Conservation (phyloP, 257 asterid species). For the Avicennia marina region DNA sequence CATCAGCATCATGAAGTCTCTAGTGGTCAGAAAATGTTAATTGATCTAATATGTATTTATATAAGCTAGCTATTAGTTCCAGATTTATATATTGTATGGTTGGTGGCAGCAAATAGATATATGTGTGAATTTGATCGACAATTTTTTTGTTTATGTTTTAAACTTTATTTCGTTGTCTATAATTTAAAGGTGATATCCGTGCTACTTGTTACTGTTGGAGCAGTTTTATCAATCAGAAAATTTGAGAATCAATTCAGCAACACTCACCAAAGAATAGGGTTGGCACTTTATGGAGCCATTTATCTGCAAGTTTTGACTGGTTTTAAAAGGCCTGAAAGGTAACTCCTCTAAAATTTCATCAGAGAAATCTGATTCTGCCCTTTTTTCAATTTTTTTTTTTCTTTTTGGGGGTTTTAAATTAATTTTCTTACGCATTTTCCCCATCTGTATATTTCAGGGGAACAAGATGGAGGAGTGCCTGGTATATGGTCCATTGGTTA, state of each 20-base stretch:
- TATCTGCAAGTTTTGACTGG: constrained; percentile 60
- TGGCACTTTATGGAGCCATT: constrained; percentile 68
- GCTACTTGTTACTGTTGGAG: constrained; percentile 63
- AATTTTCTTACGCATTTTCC: background rate
- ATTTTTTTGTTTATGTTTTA: background rate
- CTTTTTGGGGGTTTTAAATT: background rate
- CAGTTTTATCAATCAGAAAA: constrained; percentile 58
- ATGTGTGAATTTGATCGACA: too few species aligned
- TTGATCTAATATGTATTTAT: too few species aligned
- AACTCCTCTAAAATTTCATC: background rate
- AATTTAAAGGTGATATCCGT: constrained; percentile 47
- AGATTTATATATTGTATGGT: too few species aligned
- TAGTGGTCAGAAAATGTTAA: too few species aligned
- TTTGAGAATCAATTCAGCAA: constrained; percentile 76
- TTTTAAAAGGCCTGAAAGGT: constrained; percentile 68
- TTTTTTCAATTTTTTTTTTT: background rate
- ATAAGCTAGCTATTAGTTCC: too few species aligned
- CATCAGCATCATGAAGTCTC: too few species aligned
- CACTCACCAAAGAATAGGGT: constrained; percentile 74
- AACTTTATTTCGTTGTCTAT: background rate
- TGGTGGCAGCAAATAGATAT: too few species aligned
- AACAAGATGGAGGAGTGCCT: constrained; percentile 39
- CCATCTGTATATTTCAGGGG: constrained; percentile 35
- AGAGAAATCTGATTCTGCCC: background rate
- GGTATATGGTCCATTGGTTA: constrained; percentile 77